Evolutionary conservation across 1,284 basidiomycete species (phyloP).

Genomic region (Trametes hirsuta): DNA sequence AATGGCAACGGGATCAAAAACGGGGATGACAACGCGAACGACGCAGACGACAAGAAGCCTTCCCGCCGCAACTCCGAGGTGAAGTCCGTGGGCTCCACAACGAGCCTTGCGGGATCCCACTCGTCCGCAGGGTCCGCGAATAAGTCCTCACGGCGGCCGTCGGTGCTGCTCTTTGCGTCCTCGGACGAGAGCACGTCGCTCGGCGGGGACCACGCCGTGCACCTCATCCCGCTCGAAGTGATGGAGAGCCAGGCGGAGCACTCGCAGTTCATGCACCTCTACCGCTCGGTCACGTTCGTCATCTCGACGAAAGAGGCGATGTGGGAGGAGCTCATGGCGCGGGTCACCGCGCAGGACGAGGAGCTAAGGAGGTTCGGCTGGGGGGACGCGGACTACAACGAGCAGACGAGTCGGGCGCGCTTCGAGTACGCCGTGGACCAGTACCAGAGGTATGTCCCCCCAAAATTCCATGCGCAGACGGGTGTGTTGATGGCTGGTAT

Average conservation of each 20-base stretch:
- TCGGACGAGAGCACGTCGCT: constrained; percentile 41
- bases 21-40: background rate
- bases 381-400: constrained; percentile 64
- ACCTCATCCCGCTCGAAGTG: constrained; percentile 49
- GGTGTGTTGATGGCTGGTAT: background rate
- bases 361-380: constrained; percentile 63
- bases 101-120: constrained; percentile 11
- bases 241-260: constrained; percentile 55
- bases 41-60: background rate
- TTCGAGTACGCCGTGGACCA: constrained; percentile 68
- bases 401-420: constrained; percentile 54
- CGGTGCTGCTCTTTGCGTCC: constrained; percentile 37
- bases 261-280: constrained; percentile 72
- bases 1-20: background rate
- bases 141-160: constrained; percentile 17
- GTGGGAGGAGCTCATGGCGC: constrained; percentile 76
- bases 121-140: constrained; percentile 4
- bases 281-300: constrained; percentile 64
- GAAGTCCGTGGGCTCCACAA: constrained; percentile 12
- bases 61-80: constrained; percentile 8
- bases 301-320: constrained; percentile 75
- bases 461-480: background rate
- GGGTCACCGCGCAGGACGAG: constrained; percentile 55
- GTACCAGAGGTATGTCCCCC: constrained; percentile 55
- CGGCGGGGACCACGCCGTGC: constrained; percentile 41